These are phyloP conservation scores for Kwoniella dendrophila DNA, from an alignment of 768 basidiomycete genomes.

Conservation along the genomic window DNA sequence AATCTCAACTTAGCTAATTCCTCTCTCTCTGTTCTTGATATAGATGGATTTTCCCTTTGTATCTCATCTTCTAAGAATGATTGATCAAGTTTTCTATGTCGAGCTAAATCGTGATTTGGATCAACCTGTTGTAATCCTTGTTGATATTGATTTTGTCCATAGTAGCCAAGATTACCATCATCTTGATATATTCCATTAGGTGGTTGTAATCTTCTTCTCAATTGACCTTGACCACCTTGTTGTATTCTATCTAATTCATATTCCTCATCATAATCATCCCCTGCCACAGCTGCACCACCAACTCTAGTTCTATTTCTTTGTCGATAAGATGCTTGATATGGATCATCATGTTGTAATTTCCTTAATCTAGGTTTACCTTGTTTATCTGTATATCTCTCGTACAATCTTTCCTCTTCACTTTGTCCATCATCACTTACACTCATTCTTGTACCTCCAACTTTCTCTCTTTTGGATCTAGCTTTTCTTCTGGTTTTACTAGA, in stretches of 20 bases:
- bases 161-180: not conserved
- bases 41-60: constrained; percentile 7
- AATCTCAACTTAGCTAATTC: constrained; percentile 11
- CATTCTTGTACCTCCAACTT: not conserved
- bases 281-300: not conserved
- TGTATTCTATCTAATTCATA: constrained; percentile 9
- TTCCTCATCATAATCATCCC: constrained; percentile 14
- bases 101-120: not conserved
- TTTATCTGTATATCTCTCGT: constrained; percentile 12
- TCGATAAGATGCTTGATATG: constrained; percentile 6
- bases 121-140: not conserved
- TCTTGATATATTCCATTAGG: constrained; percentile 1
- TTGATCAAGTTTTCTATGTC: not conserved
- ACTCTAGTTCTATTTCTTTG: not conserved
- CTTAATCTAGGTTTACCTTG: constrained; percentile 9
- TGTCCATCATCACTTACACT: not conserved
- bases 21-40: not conserved
- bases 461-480: not conserved
- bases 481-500: not conserved
- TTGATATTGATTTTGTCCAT: not conserved
- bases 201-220: not conserved
- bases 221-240: constrained; percentile 5
- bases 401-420: constrained; percentile 13
- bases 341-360: constrained; percentile 5
- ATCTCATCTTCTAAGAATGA: constrained; percentile 5